These are phyloP conservation scores for Bryoglossum gracile DNA, from an alignment of 495 filamentous ascomycete genomes.

Conservation along the genomic window DNA sequence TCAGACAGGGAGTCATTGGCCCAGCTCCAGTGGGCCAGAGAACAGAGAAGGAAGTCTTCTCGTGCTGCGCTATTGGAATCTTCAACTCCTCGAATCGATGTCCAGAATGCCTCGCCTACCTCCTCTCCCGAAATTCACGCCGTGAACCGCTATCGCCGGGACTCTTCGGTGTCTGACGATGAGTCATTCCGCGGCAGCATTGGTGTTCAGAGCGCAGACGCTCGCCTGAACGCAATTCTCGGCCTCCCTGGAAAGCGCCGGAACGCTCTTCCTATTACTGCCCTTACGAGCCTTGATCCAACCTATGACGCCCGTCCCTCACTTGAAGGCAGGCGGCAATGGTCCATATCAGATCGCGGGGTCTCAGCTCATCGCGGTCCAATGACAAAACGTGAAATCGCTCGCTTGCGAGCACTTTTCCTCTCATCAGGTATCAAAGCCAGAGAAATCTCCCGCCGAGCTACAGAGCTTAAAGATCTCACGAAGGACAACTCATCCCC, in stretches of 20 bases:
- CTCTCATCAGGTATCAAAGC: conserved; percentile 82
- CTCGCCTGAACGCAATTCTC: conserved; percentile 30
- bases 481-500: conserved; percentile 1
- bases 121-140: conserved; percentile 24
- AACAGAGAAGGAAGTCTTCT: conserved; percentile 28
- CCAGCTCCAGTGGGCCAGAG: not conserved
- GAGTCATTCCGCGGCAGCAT: conserved; percentile 23
- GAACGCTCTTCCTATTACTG: conserved; percentile 32
- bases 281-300: conserved; percentile 24
- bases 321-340: conserved; percentile 38
- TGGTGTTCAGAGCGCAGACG: conserved; percentile 25
- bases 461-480: conserved; percentile 35
- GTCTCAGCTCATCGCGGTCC: conserved; percentile 31
- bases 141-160: conserved; percentile 5
- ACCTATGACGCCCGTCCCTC: conserved; percentile 8
- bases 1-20: not conserved
- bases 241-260: conserved; percentile 33
- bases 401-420: conserved; percentile 63
- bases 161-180: conserved; percentile 23
- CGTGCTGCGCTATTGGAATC: conserved; percentile 49
- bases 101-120: conserved; percentile 43
- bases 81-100: conserved; percentile 52
- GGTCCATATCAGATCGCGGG: conserved; percentile 66
- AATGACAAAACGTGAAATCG: conserved; percentile 60
- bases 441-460: conserved; percentile 62